Conservation (phyloP, 306 rosid genomes). For the Mimosa bimucronata region DNA sequence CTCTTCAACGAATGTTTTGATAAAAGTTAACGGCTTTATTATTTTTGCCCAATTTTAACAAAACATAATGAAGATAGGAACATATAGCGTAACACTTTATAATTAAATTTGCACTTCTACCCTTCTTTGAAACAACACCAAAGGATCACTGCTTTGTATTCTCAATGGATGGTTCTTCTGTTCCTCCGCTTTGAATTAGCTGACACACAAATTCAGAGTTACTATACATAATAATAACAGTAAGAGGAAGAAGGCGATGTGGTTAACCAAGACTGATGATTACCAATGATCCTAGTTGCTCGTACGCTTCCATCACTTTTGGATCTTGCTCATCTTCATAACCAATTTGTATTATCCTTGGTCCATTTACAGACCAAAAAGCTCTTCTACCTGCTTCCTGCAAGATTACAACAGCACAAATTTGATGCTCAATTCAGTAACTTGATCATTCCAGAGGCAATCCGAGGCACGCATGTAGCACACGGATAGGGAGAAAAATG, state of each 20-base stretch:
- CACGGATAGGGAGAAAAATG: constrained; percentile 13
- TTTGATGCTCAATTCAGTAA: constrained; percentile 10
- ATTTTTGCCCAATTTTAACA: no score
- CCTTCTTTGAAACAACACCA: no score
- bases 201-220: constrained; percentile 45
- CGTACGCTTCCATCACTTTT: constrained; percentile 87
- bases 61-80: no score
- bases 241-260: background rate
- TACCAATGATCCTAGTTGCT: constrained; percentile 94
- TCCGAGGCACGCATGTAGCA: background rate
- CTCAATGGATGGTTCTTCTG: constrained; percentile 58
- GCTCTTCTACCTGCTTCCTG: constrained; percentile 96
- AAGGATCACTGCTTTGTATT: constrained; percentile 37
- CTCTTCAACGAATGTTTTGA: no score
- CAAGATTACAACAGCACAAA: constrained; percentile 14
- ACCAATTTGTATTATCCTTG: constrained; percentile 84
- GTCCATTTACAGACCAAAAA: constrained; percentile 94
- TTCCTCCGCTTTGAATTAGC: constrained; percentile 64
- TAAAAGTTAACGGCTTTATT: no score
- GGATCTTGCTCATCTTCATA: constrained; percentile 91
- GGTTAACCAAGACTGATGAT: constrained; percentile 5
- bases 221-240: constrained; percentile 12
- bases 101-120: no score
- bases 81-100: no score
- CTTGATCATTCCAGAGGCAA: constrained; percentile 8